Evolutionary conservation across 345 rosid genomes (phyloP).

Genomic region (Erodium maritimum): DNA sequence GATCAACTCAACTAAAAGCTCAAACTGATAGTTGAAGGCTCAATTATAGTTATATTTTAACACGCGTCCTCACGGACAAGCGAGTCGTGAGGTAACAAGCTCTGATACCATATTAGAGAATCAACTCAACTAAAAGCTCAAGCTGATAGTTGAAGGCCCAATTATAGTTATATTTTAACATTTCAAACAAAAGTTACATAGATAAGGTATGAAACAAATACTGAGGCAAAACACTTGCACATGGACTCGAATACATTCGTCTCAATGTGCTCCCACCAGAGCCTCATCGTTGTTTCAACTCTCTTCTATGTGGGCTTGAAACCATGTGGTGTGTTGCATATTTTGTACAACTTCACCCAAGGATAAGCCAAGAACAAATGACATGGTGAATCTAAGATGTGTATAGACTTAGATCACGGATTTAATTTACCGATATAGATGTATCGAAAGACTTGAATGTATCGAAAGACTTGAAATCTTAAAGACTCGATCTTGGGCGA

Average conservation of each 20-base stretch:
- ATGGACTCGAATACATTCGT: conserved; percentile 36
- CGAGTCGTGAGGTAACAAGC: no score
- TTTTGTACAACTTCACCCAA: conserved; percentile 67
- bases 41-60: no score
- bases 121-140: no score
- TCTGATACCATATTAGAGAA: no score
- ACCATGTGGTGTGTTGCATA: conserved; percentile 43
- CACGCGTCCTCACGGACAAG: no score
- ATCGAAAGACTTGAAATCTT: no score
- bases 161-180: no score
- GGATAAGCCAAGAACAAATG: conserved; percentile 27
- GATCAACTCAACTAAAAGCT: no score
- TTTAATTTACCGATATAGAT: neutral
- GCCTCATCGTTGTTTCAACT: conserved; percentile 1
- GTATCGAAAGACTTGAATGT: neutral
- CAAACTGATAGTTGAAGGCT: no score
- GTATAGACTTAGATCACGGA: conserved; percentile 15
- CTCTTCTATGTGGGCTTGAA: conserved; percentile 18
- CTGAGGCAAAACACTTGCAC: conserved; percentile 31
- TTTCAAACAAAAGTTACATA: no score
- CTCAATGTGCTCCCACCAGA: conserved; percentile 41
- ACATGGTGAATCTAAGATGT: conserved; percentile 8
- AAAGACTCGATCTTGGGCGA: neutral
- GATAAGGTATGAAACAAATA: conserved; percentile 1
- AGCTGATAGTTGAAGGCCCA: no score